Conservation (phyloP, 768 basidiomycete species). For the Pilatotrama ljubarskyi region DNA sequence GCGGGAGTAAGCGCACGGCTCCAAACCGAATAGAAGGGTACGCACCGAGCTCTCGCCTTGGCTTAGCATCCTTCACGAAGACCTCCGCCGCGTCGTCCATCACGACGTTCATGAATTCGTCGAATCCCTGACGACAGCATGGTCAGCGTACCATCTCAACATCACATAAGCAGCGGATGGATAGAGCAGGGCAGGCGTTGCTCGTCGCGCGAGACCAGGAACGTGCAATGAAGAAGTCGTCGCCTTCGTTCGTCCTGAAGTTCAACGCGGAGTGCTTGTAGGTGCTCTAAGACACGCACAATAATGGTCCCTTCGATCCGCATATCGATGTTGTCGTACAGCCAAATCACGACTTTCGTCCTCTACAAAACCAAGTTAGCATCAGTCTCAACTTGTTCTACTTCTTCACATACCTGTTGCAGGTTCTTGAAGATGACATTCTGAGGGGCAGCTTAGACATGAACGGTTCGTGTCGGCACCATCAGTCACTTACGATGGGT, state of each 20-base stretch:
- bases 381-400: too few species aligned
- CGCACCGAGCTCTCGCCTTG: conserved; percentile 80
- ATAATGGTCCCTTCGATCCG: conserved; percentile 94
- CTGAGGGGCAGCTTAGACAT: conserved; percentile 38
- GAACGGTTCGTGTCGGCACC: background rate
- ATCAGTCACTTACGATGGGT: conserved; percentile 78
- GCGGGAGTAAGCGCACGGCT: background rate
- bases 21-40: conserved; percentile 3
- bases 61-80: conserved; percentile 86
- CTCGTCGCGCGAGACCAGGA: conserved; percentile 13
- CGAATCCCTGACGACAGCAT: conserved; percentile 75
- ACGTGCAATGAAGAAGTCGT: conserved; percentile 24
- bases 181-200: conserved; percentile 10
- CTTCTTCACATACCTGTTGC: conserved; percentile 59
- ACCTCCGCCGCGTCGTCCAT: conserved; percentile 93
- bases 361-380: conserved; percentile 46
- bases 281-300: conserved; percentile 55
- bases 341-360: conserved; percentile 87
- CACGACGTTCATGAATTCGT: conserved; percentile 99
- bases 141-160: conserved; percentile 27
- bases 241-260: conserved; percentile 39
- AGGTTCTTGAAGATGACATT: conserved; percentile 99
- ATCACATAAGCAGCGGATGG: background rate
- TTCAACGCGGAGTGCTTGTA: conserved; percentile 40
- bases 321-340: conserved; percentile 97